Evolutionary conservation across 2,329 filamentous ascomycete species (phyloP), one percentile per base, ranked within the genome.

Genomic region (Talaromyces pinophilus): DNA sequence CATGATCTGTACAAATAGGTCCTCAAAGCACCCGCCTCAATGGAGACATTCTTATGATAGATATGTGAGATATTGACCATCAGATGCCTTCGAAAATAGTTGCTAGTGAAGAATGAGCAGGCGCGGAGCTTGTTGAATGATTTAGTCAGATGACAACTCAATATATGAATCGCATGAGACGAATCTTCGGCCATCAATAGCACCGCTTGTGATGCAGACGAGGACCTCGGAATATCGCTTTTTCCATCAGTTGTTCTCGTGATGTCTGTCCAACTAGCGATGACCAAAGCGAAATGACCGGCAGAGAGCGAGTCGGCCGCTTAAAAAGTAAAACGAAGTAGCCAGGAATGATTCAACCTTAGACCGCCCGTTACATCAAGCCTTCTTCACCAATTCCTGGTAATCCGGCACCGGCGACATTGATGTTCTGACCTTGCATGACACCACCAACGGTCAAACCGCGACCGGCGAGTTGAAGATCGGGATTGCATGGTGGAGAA

Each of bases 401-500:
- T 73, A 82, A 76, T 66, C 80, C 80, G 75, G 80, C 80, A 76
- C 80, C 80, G 69, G 80, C 79, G 71, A 82, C 79, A 66, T 81
- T 81, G 66, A 81, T 79, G 70, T 80, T 81, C 67, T 82, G 79
- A 62, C 79, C 80, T 66, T 81, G 79, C 78, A 81, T 81, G 59
- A 81, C 79, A 57, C 79, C 79, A 17, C 77, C 77, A 22, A 78
- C 74, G 60, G 74, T 76, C 62, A 80, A 64, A 66, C 75, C 77
- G 66, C 78, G 77, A 60, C 75, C 76, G 63, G 72, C 84, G 63
- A 87, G 77, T 73, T 88, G 86, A 69, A 90, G 87, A 68, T 97
- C 93, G 0, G 93, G 92, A 74, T 96, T 96, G 82, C 93, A 97
- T 63, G 91, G 90, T 28, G 92, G 90, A 13, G 92, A 95, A 78